These are phyloP conservation scores for Carex cristatella DNA, from an alignment of 176 grass and related monocot genomes.

Conservation along the genomic window DNA sequence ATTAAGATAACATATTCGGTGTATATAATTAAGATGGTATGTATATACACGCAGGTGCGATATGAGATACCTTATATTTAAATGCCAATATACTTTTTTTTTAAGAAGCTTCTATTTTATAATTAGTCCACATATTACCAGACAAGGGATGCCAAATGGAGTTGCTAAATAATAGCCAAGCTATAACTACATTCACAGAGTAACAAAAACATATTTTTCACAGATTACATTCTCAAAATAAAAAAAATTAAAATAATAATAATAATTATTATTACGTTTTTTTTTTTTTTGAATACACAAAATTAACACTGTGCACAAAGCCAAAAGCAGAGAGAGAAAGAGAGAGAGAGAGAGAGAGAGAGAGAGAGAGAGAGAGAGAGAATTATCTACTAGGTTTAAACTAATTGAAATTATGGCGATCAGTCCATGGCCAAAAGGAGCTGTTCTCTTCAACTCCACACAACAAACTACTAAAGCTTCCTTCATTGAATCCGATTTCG, in stretches of 20 bases:
- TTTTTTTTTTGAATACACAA: slow-evolving; percentile 7
- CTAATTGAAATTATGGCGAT: slow-evolving; percentile 39
- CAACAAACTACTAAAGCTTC: slow-evolving; percentile 34
- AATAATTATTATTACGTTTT: slow-evolving; percentile 8
- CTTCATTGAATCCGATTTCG: slow-evolving; percentile 31
- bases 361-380: background rate
- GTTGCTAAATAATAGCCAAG: background rate
- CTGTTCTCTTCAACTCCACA: slow-evolving; percentile 31
- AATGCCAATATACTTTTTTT: background rate
- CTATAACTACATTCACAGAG: slow-evolving; percentile 12
- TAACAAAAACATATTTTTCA: slow-evolving; percentile 2
- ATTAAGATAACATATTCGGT: background rate
- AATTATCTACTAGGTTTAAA: slow-evolving; percentile 14
- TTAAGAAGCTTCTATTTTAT: background rate
- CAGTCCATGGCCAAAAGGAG: slow-evolving; percentile 41
- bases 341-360: background rate
- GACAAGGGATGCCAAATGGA: background rate
- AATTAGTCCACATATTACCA: background rate
- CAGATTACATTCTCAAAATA: slow-evolving; percentile 13
- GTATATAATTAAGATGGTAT: background rate
- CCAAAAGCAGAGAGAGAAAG: slow-evolving; percentile 12
- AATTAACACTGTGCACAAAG: slow-evolving; percentile 25
- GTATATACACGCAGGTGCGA: background rate
- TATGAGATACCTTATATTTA: background rate
- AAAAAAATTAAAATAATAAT: slow-evolving; percentile 6